Evolutionary conservation across 2,329 filamentous ascomycete species (phyloP), one percentile per base, ranked within the genome.

Genomic region (Fusarium udum): DNA sequence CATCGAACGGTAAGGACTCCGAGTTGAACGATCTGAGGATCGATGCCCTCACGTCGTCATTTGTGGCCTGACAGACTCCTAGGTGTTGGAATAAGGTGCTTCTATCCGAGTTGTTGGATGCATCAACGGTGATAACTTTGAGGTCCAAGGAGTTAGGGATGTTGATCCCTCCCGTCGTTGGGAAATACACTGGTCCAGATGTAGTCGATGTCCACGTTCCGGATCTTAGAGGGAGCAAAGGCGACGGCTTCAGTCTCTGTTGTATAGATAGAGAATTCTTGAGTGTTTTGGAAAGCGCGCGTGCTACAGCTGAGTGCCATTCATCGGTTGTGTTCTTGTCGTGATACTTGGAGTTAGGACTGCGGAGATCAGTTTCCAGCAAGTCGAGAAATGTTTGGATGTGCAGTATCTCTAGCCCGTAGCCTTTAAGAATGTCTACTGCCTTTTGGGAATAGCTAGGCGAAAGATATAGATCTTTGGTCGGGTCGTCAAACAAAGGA

Each of bases 101-200:
- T 8, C 45, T 31, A 12, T 31, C 45, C 10, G 26, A 8, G 6
- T n/a, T 48, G 9, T 10, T 48, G 7, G 20, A 48, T 16, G 45
- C 26, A 31, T 16, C 4, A 31, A 1, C 26, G 4, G 10, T 3
- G 20, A n/a, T 48, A 6, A 48, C 26, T 0, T 26, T 48, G 45
- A 48, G 20, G 7, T 48, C 20, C 12, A 31, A 48, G 7, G 26
- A 10, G 4, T 37, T 0, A 1, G 71, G 71, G 5, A 74, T 67
- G 4, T 31, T 6, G 20, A 61, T 34, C 9, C 43, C 24, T 2
- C 20, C 40, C 16, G 60, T 61, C 7, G 18, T 53, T 24, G 67
- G 40, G 16, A 69, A 72, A 57, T 72, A 69, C 12, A 73, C 60
- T 37, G 66, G 62, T 8, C 43, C 60, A n/a, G 61, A 62, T n/a